These are phyloP conservation scores for Gautieria morchelliformis DNA, from an alignment of 768 basidiomycete species.

Conservation along the genomic window DNA sequence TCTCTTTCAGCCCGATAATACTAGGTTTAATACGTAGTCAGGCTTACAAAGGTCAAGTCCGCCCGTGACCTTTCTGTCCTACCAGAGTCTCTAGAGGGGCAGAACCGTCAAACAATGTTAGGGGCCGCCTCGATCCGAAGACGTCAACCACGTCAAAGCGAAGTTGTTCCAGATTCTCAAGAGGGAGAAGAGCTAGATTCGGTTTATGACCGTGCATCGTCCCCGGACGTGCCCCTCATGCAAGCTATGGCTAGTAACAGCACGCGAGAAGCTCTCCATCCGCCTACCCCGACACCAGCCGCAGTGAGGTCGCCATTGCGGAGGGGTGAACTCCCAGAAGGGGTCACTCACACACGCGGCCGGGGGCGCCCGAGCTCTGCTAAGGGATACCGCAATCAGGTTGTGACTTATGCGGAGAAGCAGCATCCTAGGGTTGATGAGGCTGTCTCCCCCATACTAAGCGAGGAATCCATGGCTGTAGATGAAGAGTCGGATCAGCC, in stretches of 20 bases:
- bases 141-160: background rate
- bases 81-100: constrained; percentile 4
- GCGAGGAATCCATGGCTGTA: background rate
- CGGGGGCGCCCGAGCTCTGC: background rate
- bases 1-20: background rate
- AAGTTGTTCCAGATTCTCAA: constrained; percentile 8
- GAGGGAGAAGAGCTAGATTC: background rate
- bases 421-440: background rate
- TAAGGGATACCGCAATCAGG: background rate
- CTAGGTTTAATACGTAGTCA: background rate
- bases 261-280: background rate
- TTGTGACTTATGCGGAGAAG: background rate
- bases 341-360: constrained; percentile 6
- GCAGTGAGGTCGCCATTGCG: constrained; percentile 5
- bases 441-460: background rate
- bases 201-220: background rate
- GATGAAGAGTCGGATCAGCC: background rate
- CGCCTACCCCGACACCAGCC: constrained; percentile 6
- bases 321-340: constrained; percentile 3
- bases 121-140: background rate
- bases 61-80: background rate
- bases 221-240: background rate
- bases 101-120: background rate
- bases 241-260: background rate
- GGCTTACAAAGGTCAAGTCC: background rate